A percentile compares a stretch with the other conserved stretches of the same genome.
These are phyloP conservation scores for Corynespora cassiicola DNA, from an alignment of 2,329 filamentous ascomycete genomes.

Conservation along the genomic window DNA sequence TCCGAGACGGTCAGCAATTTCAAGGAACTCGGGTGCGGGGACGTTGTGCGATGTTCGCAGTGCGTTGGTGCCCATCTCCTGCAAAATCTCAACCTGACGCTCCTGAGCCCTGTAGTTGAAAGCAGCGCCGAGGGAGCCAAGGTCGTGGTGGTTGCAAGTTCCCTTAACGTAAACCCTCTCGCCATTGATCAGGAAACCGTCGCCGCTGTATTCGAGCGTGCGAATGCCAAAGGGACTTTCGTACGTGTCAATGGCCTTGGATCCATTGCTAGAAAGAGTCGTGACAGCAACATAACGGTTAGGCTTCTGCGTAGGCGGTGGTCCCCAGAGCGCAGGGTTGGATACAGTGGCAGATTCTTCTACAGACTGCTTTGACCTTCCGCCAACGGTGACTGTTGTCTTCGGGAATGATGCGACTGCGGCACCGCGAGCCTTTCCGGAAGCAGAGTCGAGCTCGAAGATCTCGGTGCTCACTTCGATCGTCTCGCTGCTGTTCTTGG, in stretches of 20 bases:
- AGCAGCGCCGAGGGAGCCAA: slow-evolving; percentile 56
- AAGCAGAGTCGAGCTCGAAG: slow-evolving; percentile 39
- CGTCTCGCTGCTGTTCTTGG: slow-evolving; percentile 27
- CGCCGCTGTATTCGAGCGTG: slow-evolving; percentile 42
- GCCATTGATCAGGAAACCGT: slow-evolving; percentile 55
- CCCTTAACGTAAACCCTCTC: slow-evolving; percentile 53
- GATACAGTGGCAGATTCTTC: slow-evolving; percentile 40
- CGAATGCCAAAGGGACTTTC: slow-evolving; percentile 58
- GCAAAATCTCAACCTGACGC: slow-evolving; percentile 55
- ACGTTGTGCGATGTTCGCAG: slow-evolving; percentile 60
- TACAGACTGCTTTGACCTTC: slow-evolving; percentile 33
- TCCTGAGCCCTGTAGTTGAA: slow-evolving; percentile 55
- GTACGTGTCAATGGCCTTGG: slow-evolving; percentile 47
- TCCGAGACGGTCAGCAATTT: slow-evolving; percentile 55
- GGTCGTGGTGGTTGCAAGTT: slow-evolving; percentile 57
- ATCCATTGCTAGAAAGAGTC: slow-evolving; percentile 28
- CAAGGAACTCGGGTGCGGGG: slow-evolving; percentile 55
- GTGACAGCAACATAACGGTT: slow-evolving; percentile 56
- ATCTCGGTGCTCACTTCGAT: slow-evolving; percentile 50
- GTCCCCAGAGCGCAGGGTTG: slow-evolving; percentile 55
- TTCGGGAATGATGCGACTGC: slow-evolving; percentile 40
- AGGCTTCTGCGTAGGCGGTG: slow-evolving; percentile 50
- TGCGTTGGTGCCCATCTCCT: slow-evolving; percentile 57
- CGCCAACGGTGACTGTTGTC: slow-evolving; percentile 29
- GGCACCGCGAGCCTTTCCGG: slow-evolving; percentile 12